Base-by-base conservation (phyloP, 148 eudicot species). In the Gaultheria prostrata region DNA sequence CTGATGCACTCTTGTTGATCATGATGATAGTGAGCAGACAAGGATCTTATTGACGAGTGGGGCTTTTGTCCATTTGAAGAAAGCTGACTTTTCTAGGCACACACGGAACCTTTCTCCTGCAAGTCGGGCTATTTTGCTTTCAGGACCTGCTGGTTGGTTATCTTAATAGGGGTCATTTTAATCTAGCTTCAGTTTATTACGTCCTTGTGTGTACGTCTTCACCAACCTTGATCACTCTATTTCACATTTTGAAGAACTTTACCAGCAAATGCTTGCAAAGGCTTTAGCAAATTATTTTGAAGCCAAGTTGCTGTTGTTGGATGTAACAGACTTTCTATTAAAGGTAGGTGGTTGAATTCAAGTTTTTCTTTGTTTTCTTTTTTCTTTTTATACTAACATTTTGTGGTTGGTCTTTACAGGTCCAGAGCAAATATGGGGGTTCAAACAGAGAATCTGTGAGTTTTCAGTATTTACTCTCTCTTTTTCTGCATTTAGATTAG, bases 241-340 rank as follows among this genome's bases (percentile, higher is more conserved):
- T 83, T 53, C 49, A 21, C 80, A 33, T 86, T 84, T 84, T 86
- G 79, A 86, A 96, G 99, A 96, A 90, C 90, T 88, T 45, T 96
- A 94, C 85, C 99, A 96, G 84, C 98, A 96, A 90, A 92, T 93
- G 98, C 98, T 96, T 83, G 99, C 95, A 0, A 94, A 93, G 89
- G 99, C 99, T 43, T 86, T 96, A 77, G 97, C 99, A 13, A 95
- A 94, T 85, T 94, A 88, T 87, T 96, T 93, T 86, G 93, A 90
- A 49, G 93, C 99, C 81, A 94, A 93, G 91, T 84, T 96, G 84
- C 87, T 96, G 81, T 72, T 96, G 85, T 86, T 96, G 83, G 99
- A 96, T 86, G 87, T 92, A 32, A 90, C 89, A 69, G 98, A 96
- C 85, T 94, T 94, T 85, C 90, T 91, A 18, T 83, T 94, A 67